Percentiles rank a stretch among this genome's conserved stretches.
Conservation (phyloP, 2,329 filamentous ascomycete species). For the Colletotrichum sp. region DNA sequence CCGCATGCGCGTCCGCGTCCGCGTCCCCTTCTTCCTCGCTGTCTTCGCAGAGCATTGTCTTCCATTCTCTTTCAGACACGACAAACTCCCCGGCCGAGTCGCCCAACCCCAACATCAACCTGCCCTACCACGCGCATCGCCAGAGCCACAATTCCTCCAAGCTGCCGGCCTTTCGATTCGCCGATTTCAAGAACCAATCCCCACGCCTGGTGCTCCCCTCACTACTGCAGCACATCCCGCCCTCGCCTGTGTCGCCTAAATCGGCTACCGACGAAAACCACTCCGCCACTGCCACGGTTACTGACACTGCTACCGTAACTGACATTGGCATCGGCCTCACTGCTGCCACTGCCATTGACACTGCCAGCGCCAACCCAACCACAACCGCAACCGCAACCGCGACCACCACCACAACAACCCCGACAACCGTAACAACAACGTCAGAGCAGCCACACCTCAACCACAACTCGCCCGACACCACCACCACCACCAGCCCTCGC, state of each 20-base stretch:
- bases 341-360: background rate
- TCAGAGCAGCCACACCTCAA: constrained; percentile 16
- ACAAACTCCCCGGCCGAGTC: constrained; percentile 5
- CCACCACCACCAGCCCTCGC: background rate
- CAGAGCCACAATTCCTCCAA: constrained; percentile 61
- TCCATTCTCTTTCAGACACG: background rate
- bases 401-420: background rate
- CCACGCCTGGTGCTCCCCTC: constrained; percentile 27
- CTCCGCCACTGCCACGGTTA: background rate
- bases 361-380: background rate
- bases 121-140: constrained; percentile 55
- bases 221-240: constrained; percentile 41
- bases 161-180: constrained; percentile 59
- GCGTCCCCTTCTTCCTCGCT: constrained; percentile 15
- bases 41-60: constrained; percentile 9
- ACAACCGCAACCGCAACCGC: background rate
- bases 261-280: constrained; percentile 27
- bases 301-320: background rate
- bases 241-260: constrained; percentile 44
- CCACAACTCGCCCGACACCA: background rate
- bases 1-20: constrained; percentile 10
- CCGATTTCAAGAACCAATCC: constrained; percentile 45
- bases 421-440: constrained; percentile 11
- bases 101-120: constrained; percentile 19
- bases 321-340: background rate